Evolutionary conservation across 306 rosid species (phyloP), one percentile per base, ranked within the genome.

Genomic region (Acmispon strigosus): DNA sequence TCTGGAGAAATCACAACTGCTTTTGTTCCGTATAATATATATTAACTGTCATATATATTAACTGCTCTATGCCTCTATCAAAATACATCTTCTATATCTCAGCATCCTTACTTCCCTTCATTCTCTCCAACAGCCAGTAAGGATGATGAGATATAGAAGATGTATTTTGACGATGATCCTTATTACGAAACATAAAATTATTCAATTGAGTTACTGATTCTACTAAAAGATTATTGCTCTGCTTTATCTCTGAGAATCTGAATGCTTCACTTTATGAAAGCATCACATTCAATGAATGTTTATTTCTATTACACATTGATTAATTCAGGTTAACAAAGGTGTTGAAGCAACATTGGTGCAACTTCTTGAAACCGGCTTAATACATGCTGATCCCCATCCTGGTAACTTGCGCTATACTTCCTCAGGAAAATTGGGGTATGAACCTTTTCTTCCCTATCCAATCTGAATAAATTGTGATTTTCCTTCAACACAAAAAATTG

Each of bases 341-440:
- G 96, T 90, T 78, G 97, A 93, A 84, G 86, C 97, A 74, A 81
- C 90, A 52, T 79, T 93, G 71, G 88, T 88, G 74, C 98, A 93
- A 70, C 97, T 93, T 72, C 97, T 93, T 52, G 98, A 93, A 86
- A 93, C 98, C 6, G 97, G 98, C 71, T 83, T 93, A 81, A 73
- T 90, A 75, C 98, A 93, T 78, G 98, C 98, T 70, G 98, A 93
- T 88, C 98, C 97, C 68, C 98, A 93, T 79, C 87, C 98, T 52
- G 98, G 98, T 74, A 93, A 93, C 91, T 74, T 93, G 83, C 92
- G 96, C 70, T 93, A 87, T 76, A 88, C 92, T 17, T 73, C 96
- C 67, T 83, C 98, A 6, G 96, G 98, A 73, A 81, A 93, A 84
- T 72, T 93, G 71, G 91, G 97, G 98, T 93, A 83, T 67, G 32